These are phyloP conservation scores for Paramecium primaurelia DNA, from an alignment of 73 alveolate genomes.

Conservation along the genomic window DNA sequence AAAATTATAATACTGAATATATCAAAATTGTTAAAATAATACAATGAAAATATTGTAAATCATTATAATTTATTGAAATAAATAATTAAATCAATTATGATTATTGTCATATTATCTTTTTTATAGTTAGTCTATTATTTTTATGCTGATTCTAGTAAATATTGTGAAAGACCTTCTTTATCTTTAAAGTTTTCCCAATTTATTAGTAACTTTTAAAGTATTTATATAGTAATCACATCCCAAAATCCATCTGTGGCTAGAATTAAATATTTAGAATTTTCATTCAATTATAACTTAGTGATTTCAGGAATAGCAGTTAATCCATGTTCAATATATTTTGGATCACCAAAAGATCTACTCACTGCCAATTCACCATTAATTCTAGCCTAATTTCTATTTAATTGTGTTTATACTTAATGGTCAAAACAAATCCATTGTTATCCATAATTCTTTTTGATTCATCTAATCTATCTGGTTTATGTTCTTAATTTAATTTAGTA, in stretches of 20 bases:
- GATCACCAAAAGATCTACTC: conserved; percentile 57
- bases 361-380: conserved; percentile 58
- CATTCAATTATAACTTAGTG: not conserved
- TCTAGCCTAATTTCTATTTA: conserved; percentile 44
- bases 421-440: not conserved
- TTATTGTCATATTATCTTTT: conserved; percentile 54
- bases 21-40: too few relatives aligned
- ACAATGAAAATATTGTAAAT: not conserved
- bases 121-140: conserved; percentile 35
- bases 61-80: not conserved
- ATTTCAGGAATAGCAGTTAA: conserved; percentile 50
- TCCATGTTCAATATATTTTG: conserved; percentile 25
- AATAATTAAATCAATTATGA: conserved; percentile 20
- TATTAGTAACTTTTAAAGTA: not conserved
- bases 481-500: conserved; percentile 30
- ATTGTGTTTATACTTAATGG: not conserved
- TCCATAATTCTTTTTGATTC: conserved; percentile 15
- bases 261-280: not conserved
- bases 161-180: conserved; percentile 10
- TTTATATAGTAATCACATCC: conserved; percentile 50
- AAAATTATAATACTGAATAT: not conserved
- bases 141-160: not conserved
- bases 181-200: conserved; percentile 2
- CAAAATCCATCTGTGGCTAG: conserved; percentile 62
- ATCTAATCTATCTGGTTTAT: conserved; percentile 38